Evolutionary conservation across 2,329 filamentous ascomycete genomes (phyloP).

Genomic region (Trichophyton benhamiae): DNA sequence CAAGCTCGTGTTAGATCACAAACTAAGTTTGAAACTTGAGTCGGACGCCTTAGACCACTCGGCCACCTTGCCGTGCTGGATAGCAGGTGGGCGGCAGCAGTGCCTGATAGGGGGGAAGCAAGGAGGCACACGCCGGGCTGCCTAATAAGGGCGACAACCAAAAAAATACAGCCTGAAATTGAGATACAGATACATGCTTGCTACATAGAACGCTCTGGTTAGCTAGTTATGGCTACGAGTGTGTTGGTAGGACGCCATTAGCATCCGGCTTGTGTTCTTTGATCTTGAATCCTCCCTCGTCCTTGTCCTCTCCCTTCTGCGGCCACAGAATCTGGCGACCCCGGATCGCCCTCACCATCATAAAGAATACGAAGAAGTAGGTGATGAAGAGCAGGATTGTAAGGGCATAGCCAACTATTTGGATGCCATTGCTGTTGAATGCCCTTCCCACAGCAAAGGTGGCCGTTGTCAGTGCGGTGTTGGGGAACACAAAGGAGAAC

Average conservation of each 20-base stretch:
- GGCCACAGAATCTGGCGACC: constrained; percentile 63
- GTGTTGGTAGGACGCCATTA: neutral
- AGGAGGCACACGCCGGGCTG: no score
- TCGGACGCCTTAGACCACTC: neutral
- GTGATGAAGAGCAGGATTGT: constrained; percentile 52
- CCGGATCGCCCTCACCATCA: constrained; percentile 59
- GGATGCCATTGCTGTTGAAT: constrained; percentile 47
- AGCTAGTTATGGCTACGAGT: neutral
- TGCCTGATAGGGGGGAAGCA: neutral
- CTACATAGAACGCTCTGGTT: no score
- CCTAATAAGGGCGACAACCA: neutral
- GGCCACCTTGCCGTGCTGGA: neutral
- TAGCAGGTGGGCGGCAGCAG: no score
- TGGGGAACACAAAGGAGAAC: constrained; percentile 73
- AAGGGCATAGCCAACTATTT: constrained; percentile 57
- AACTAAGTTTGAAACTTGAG: constrained; percentile 3
- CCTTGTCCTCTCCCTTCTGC: constrained; percentile 53
- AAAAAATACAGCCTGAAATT: neutral
- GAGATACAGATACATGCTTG: neutral
- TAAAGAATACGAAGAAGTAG: constrained; percentile 55
- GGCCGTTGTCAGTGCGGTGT: constrained; percentile 60
- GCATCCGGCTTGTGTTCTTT: constrained; percentile 18
- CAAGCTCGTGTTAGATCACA: constrained; percentile 1
- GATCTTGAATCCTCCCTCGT: constrained; percentile 47
- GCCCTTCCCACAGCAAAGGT: constrained; percentile 58